Base-by-base conservation (phyloP, 2,329 filamentous ascomycete species). In the Trematosphaeria pertusa region DNA sequence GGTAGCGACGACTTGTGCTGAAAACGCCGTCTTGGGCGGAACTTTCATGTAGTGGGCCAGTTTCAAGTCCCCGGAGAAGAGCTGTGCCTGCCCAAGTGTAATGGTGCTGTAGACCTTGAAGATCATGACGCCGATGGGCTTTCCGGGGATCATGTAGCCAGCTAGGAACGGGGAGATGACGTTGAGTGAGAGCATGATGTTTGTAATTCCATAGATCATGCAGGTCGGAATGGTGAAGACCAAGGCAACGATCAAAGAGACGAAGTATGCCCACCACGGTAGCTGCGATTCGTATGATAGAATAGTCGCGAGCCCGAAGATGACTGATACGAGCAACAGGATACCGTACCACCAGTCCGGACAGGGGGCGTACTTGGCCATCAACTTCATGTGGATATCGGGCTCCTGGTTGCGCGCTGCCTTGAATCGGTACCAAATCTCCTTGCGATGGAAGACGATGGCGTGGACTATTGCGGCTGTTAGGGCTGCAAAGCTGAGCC, bases 1-100 rank as follows among this genome's bases (percentile, higher is more conserved):
- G 0, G 85, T 87, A 6, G 86, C 85, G 1, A 86, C 79, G 3
- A 87, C 79, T 64, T 88, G 86, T 4, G 79, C 78, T 70, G 81
- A 77, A 70, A 88, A 88, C 74, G 87, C 86, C 12, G 82, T 85
- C 14, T 83, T 77, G 11, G 84, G 85, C 0, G 86, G 85, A 8
- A 82, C 70, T 61, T 81, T 82, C 74, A 82, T 78, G 53, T 77
- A 75, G 3, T 75, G 66, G 0, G 77, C 80, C 12, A 82, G 69
- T 17, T 82, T 82, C 58, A 81, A 72, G 52, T 81, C 78, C 12
- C 73, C 70, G 0, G 76, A 70, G 54, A 78, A 80, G 9, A 68
- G 70, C n/a, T 79, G 70, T 15, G 58, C 49, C 37, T 54, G 52
- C 70, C 73, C 26, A 10, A 58, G 39, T 6, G 43, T 45, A 18